Evolutionary conservation across 2,329 filamentous ascomycete species (phyloP), one percentile per base, ranked within the genome.

Genomic region (Delphinella strobiligena): DNA sequence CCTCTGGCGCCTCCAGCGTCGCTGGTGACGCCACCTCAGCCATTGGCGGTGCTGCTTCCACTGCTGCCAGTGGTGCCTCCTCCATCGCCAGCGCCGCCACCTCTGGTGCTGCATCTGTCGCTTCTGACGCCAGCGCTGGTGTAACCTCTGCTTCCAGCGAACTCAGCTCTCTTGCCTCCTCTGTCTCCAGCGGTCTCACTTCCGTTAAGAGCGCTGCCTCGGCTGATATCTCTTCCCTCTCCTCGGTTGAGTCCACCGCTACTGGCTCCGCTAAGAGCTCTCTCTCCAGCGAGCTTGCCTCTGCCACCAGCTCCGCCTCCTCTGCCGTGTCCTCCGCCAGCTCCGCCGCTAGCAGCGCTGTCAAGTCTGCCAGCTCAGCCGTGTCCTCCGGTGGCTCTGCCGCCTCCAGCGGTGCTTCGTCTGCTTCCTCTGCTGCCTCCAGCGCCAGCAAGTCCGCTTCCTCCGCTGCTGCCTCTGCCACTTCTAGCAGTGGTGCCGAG

Each of bases 241-340:
- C 37, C 2, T 27, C 37, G 11, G 35, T 38, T 10, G 5, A 29
- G n/a, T 4, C 31, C 14, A 36, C 42, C 10, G 38, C 42, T 3
- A 41, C 42, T 8, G 42, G 42, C 4, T 37, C 42, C 1, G 38
- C 42, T 12, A 37, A 37, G 30, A 37, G 34, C 30, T 44, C 42
- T 11, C 31, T 37, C 38, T 34, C 38, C 5, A 40, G 37, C n/a
- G 42, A 39, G 30, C n/a, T 22, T 10, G 34, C 34, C 5, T 19
- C 42, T 7, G 35, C 41, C 19, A 18, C 16, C 14, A 38, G 34
- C 4, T 34, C 35, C 5, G 42, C 38, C 12, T 38, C 38, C 5
- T 31, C 31, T 12, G 42, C 36, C 4, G 36, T 33, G n/a, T 40
- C 41, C 3, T 36, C 32, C 27, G 36, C 36, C n/a, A 22, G 27